Percentiles rank a stretch among this genome's conserved stretches.
Evolutionary conservation across 192 early-diverging fungal species (phyloP).

Genomic region (Gigaspora rosea): DNA sequence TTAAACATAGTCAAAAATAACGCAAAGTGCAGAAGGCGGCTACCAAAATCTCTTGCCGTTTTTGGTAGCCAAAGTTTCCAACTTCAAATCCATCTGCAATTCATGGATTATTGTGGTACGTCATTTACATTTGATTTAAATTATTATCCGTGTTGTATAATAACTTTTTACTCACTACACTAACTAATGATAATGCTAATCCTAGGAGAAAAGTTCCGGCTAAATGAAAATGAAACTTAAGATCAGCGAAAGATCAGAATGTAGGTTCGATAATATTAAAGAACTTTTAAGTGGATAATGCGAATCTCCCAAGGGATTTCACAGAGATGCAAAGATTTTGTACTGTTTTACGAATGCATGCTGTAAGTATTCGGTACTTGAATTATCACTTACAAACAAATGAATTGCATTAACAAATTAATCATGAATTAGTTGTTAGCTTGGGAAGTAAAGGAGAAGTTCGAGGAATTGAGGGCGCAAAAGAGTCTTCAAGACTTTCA

Average conservation of each 20-base stretch:
- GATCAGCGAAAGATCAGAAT: no score
- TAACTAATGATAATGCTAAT: constrained; percentile 3
- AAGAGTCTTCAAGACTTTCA: constrained; percentile 17
- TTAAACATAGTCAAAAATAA: constrained; percentile 33
- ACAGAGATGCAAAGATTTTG: constrained; percentile 29
- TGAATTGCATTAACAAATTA: constrained; percentile 30
- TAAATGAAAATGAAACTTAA: no score
- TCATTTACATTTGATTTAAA: constrained; percentile 19
- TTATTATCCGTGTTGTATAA: background rate
- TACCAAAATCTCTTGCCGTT: constrained; percentile 20
- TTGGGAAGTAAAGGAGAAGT: constrained; percentile 23
- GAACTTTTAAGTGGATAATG: constrained; percentile 29
- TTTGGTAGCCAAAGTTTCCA: constrained; percentile 34
- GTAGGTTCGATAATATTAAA: no score
- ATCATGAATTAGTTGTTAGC: constrained; percentile 24
- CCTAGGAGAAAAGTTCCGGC: constrained; percentile 30
- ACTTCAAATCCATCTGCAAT: constrained; percentile 27
- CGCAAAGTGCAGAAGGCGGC: constrained; percentile 18
- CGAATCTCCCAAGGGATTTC: constrained; percentile 27
- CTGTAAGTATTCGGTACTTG: constrained; percentile 5
- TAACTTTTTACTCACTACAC: constrained; percentile 8
- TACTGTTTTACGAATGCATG: constrained; percentile 32
- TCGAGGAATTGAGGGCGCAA: constrained; percentile 17
- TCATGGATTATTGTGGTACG: constrained; percentile 30
- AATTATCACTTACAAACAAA: background rate